These are phyloP conservation scores for Floccularia luteovirens DNA, from an alignment of 768 basidiomycete species.

Conservation along the genomic window DNA sequence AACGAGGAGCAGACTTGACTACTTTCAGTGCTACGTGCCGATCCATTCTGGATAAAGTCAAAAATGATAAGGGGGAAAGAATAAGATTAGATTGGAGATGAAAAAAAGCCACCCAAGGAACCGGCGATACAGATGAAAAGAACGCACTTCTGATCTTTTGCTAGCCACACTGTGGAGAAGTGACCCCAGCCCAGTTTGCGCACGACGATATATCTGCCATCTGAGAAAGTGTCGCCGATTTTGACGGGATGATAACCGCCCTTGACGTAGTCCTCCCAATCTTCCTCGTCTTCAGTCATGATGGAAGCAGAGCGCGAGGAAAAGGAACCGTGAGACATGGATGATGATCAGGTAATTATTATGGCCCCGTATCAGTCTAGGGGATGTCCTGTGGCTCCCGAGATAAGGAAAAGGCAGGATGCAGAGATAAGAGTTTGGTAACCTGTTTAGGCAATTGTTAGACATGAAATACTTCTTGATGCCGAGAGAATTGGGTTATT, in stretches of 20 bases:
- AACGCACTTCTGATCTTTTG: conserved; percentile 71
- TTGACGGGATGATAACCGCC: conserved; percentile 91
- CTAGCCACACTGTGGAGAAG: conserved; percentile 91
- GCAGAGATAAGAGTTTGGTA: no score
- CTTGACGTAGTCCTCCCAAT: conserved; percentile 81
- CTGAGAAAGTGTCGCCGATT: conserved; percentile 86
- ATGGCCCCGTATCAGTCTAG: no score
- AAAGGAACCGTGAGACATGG: conserved; percentile 69
- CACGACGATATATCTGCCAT: conserved; percentile 83
- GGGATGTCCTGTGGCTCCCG: no score
- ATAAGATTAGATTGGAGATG: conserved; percentile 7
- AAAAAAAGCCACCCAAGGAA: background rate
- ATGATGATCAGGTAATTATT: no score
- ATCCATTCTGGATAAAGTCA: conserved; percentile 55
- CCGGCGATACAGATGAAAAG: conserved; percentile 1
- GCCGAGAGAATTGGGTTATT: no score
- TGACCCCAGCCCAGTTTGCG: conserved; percentile 96
- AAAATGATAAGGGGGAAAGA: conserved; percentile 7
- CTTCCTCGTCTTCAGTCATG: conserved; percentile 90
- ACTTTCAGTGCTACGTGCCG: conserved; percentile 99
- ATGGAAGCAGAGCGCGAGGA: conserved; percentile 68
- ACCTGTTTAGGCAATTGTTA: no score
- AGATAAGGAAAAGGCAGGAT: no score
- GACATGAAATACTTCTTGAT: no score
- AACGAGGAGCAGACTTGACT: conserved; percentile 94